phyloP scores from a whole-genome alignment of 805 yeast genomes.

The Yamadazyma laniorum region DNA sequence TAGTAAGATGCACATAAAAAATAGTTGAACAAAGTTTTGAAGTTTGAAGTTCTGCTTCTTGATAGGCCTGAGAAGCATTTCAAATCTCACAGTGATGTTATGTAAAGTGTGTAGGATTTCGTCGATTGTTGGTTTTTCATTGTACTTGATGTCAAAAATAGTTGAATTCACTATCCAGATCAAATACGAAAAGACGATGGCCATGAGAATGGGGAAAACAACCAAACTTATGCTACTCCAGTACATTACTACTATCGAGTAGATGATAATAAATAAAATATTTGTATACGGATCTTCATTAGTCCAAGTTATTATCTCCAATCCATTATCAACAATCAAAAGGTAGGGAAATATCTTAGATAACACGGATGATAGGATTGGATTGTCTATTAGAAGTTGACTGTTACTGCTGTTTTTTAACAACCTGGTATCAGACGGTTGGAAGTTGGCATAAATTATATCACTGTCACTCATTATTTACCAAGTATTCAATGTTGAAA shows the following conservation, averaged over 20 bases:
- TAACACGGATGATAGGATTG: slow-evolving; percentile 46
- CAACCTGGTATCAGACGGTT: slow-evolving; percentile 37
- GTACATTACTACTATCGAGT: slow-evolving; percentile 39
- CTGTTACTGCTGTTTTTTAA: slow-evolving; percentile 28
- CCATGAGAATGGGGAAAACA: slow-evolving; percentile 38
- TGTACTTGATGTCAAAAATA: slow-evolving; percentile 38
- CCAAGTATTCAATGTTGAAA: neutral
- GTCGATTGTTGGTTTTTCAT: slow-evolving; percentile 51
- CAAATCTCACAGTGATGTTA: slow-evolving; percentile 44
- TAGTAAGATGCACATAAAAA: slow-evolving; percentile 28
- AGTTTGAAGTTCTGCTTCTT: slow-evolving; percentile 25
- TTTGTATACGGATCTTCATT: slow-evolving; percentile 49
- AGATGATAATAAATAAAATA: slow-evolving; percentile 38
- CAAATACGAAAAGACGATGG: slow-evolving; percentile 35
- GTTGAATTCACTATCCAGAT: slow-evolving; percentile 48
- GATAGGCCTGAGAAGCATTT: slow-evolving; percentile 40
- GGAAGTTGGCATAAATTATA: slow-evolving; percentile 24
- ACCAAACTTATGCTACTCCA: slow-evolving; percentile 40
- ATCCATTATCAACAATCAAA: slow-evolving; percentile 40
- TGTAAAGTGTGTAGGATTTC: slow-evolving; percentile 49
- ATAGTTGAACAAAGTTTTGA: slow-evolving; percentile 28
- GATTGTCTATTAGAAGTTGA: slow-evolving; percentile 40
- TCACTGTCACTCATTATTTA: slow-evolving; percentile 6
- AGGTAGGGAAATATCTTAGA: slow-evolving; percentile 49
- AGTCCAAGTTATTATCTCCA: slow-evolving; percentile 55